Evolutionary conservation across 75 land plant species (phyloP).

Genomic region (Sequoia sempervirens): DNA sequence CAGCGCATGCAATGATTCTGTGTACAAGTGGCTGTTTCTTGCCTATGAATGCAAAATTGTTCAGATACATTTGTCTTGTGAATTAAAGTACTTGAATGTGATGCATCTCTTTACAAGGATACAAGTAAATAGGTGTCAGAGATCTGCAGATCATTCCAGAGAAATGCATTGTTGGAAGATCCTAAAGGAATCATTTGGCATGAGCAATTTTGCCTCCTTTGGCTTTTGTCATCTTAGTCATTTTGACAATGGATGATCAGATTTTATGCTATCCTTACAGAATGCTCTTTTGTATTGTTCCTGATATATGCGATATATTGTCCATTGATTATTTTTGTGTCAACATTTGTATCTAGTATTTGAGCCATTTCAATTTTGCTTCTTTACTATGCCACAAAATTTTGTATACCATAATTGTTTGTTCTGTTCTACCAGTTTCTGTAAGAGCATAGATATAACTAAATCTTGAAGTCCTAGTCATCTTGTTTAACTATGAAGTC

Average conservation of each 20-base stretch:
- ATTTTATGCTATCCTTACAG: neutral
- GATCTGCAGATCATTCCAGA: too few species aligned
- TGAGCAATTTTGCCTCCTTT: neutral
- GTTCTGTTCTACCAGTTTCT: neutral
- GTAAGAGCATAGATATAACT: neutral
- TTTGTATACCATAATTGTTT: neutral
- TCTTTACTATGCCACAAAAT: neutral
- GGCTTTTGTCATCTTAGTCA: too few species aligned
- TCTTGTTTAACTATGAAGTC: neutral
- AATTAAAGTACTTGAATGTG: too few species aligned
- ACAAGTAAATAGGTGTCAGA: too few species aligned
- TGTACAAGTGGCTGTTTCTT: too few species aligned
- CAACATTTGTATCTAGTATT: neutral
- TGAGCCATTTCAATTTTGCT: neutral
- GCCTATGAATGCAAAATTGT: too few species aligned
- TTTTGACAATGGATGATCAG: neutral
- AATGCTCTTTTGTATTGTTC: neutral
- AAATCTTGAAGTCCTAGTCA: neutral
- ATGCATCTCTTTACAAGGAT: too few species aligned
- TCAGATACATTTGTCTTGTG: too few species aligned
- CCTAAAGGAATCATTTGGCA: too few species aligned
- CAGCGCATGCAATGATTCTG: too few species aligned
- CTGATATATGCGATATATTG: neutral
- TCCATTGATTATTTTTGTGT: neutral
- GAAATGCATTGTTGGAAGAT: too few species aligned